These are phyloP conservation scores for Aurinia saxatilis DNA, from an alignment of 345 rosid species.

Conservation along the genomic window DNA sequence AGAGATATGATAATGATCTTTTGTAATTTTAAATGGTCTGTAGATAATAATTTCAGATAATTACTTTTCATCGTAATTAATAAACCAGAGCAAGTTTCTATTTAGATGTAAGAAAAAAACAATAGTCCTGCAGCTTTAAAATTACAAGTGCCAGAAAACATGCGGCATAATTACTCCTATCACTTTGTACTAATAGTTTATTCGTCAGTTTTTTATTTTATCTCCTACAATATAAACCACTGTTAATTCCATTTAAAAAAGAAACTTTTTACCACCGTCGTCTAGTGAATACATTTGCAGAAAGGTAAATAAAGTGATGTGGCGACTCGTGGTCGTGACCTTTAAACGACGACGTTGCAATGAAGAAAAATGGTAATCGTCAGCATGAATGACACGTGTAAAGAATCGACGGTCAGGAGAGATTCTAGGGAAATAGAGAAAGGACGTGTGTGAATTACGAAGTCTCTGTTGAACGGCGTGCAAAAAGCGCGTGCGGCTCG, in stretches of 20 bases:
- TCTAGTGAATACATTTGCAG: no score
- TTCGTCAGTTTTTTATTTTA: not conserved
- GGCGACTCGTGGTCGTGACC: slow-evolving; percentile 15
- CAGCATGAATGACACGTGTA: slow-evolving; percentile 19
- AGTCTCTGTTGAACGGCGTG: slow-evolving; percentile 36
- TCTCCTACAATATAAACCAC: not conserved
- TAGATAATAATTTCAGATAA: not conserved
- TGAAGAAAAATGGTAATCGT: not conserved
- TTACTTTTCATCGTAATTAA: not conserved
- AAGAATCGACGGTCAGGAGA: slow-evolving; percentile 23
- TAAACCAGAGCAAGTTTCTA: not conserved
- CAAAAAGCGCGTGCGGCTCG: slow-evolving; percentile 46
- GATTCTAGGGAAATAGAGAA: slow-evolving; percentile 31
- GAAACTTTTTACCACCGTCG: not conserved
- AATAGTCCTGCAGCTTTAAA: not conserved
- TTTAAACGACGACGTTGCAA: slow-evolving; percentile 9
- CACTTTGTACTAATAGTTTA: not conserved
- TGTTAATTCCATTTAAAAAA: not conserved
- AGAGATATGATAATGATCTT: no score
- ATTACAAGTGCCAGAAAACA: slow-evolving; percentile 16
- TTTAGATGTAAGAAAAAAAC: not conserved
- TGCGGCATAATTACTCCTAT: slow-evolving; percentile 22
- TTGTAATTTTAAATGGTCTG: not conserved
- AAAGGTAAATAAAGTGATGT: no score
- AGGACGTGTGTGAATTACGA: slow-evolving; percentile 44